These are phyloP conservation scores for Entomortierella parvispora DNA, from an alignment of 192 early-diverging fungal species.

Conservation along the genomic window DNA sequence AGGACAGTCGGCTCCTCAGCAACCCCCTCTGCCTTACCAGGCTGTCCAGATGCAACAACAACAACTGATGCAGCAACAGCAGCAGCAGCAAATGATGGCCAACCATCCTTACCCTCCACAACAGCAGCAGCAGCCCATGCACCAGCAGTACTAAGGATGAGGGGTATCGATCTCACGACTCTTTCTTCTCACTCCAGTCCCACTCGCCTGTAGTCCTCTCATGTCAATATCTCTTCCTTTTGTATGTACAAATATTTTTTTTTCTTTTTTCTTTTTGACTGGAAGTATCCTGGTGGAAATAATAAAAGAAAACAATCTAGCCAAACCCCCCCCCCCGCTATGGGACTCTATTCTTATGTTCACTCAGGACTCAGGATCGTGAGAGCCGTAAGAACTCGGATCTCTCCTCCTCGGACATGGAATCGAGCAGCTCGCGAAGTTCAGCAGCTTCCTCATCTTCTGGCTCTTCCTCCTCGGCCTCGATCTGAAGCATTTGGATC, in stretches of 20 bases:
- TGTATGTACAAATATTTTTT: no score
- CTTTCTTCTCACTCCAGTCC: background rate
- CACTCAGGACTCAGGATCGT: background rate
- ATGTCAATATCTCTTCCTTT: background rate
- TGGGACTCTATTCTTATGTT: no score
- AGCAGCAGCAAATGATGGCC: constrained; percentile 14
- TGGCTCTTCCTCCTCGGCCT: background rate
- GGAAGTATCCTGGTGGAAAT: no score
- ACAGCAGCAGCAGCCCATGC: constrained; percentile 19
- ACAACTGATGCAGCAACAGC: constrained; percentile 9
- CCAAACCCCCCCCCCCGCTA: no score
- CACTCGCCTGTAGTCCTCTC: background rate
- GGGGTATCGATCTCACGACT: background rate
- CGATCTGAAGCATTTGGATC: no score
- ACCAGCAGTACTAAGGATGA: constrained; percentile 5
- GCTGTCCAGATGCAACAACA: constrained; percentile 51
- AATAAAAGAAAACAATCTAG: no score
- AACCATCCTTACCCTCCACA: constrained; percentile 35
- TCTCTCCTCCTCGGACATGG: constrained; percentile 41
- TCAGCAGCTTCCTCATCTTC: constrained; percentile 35
- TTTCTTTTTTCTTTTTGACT: no score
- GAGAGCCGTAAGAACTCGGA: constrained; percentile 38
- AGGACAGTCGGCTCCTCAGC: background rate
- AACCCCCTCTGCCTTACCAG: constrained; percentile 18
- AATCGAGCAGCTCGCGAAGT: constrained; percentile 17